These are phyloP conservation scores for Epichloe bromicola DNA, from an alignment of 2,329 filamentous ascomycete species.

Conservation along the genomic window DNA sequence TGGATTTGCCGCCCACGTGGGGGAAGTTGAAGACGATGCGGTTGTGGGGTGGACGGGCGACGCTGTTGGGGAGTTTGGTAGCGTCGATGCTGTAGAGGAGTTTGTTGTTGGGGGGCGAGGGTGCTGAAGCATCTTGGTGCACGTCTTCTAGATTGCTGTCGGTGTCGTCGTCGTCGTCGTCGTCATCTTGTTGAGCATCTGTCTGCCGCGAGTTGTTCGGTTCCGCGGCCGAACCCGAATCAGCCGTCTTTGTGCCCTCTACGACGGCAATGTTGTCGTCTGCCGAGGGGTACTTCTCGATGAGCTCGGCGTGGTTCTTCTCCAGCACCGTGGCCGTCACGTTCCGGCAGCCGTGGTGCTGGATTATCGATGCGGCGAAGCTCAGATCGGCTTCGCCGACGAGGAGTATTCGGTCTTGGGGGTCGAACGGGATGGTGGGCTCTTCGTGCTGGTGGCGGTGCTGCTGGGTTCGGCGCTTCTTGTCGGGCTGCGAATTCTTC, in stretches of 20 bases:
- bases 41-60: slow-evolving; percentile 47
- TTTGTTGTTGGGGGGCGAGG: slow-evolving; percentile 6
- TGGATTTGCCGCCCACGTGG: slow-evolving; percentile 83
- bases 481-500: slow-evolving; percentile 5
- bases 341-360: slow-evolving; percentile 51
- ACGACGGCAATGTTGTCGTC: slow-evolving; percentile 44
- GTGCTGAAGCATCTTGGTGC: not conserved
- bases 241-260: slow-evolving; percentile 7
- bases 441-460: slow-evolving; percentile 15
- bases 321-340: slow-evolving; percentile 61
- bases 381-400: slow-evolving; percentile 74
- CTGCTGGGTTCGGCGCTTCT: slow-evolving; percentile 10
- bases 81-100: slow-evolving; percentile 6
- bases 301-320: slow-evolving; percentile 39
- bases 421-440: slow-evolving; percentile 54
- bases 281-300: slow-evolving; percentile 63
- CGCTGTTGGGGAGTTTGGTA: slow-evolving; percentile 36
- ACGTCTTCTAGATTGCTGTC: not conserved
- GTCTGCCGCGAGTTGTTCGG: not conserved
- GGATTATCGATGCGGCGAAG: slow-evolving; percentile 55
- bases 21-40: slow-evolving; percentile 93
- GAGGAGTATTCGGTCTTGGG: slow-evolving; percentile 56
- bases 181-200: not conserved
- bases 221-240: not conserved
- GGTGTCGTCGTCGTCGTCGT: not conserved